phyloP scores from a whole-genome alignment of 2,329 filamentous ascomycete species.

The Moelleriella libera region DNA sequence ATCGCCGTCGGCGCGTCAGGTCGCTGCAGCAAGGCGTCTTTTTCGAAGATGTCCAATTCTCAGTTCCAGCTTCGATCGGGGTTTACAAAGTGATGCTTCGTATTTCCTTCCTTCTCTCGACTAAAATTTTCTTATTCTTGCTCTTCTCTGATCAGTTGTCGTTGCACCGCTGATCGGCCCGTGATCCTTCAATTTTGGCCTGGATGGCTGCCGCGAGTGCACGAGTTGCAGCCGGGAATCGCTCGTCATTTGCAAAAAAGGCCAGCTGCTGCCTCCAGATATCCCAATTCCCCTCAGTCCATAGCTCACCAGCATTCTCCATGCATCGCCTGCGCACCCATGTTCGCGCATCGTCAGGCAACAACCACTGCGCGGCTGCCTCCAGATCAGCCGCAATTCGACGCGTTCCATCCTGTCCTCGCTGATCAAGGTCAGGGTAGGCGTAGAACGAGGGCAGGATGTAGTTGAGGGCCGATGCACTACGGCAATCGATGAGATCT shows the following conservation, averaged over 20 bases:
- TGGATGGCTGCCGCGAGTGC: slow-evolving; percentile 1
- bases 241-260: slow-evolving; percentile 3
- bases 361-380: slow-evolving; percentile 5
- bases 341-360: not conserved
- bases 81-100: too few species aligned
- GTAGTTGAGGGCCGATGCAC: slow-evolving; percentile 2
- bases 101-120: too few species aligned
- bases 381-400: slow-evolving; percentile 4
- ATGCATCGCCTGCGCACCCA: slow-evolving; percentile 3
- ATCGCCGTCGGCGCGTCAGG: too few species aligned
- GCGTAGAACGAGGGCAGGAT: slow-evolving; percentile 2
- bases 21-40: too few species aligned
- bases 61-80: too few species aligned
- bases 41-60: too few species aligned
- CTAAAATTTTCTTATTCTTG: too few species aligned
- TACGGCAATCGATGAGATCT: slow-evolving; percentile 5
- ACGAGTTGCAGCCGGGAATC: slow-evolving; percentile 2
- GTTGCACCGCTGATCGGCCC: not conserved
- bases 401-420: slow-evolving; percentile 2
- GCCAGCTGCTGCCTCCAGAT: slow-evolving; percentile 4
- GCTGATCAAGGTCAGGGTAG: slow-evolving; percentile 4
- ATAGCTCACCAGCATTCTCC: not conserved
- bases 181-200: not conserved
- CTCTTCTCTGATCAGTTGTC: too few species aligned
- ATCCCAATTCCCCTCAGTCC: slow-evolving; percentile 3